Conservation (phyloP, 441 rosid species). For the Populus hybrid region DNA sequence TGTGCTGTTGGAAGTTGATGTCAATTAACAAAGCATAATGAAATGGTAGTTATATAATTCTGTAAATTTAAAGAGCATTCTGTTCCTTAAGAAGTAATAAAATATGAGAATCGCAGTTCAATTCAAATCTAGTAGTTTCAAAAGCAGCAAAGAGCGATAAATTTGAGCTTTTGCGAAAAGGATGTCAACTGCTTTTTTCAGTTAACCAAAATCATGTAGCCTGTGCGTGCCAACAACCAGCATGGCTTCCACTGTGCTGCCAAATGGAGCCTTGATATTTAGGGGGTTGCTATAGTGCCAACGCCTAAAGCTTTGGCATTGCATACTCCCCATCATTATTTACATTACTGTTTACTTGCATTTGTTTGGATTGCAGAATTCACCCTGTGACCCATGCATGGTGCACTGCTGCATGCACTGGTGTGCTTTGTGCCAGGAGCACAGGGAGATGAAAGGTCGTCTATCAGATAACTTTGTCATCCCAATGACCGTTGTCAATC, state of each 20-base stretch:
- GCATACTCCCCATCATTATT: neutral
- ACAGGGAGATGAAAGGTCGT: conserved; percentile 84
- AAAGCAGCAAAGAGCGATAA: neutral
- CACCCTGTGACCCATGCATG: conserved; percentile 94
- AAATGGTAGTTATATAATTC: neutral
- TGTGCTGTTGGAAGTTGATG: neutral
- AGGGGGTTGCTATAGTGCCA: neutral
- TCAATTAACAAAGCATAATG: neutral
- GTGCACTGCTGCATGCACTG: conserved; percentile 93
- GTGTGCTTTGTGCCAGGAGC: conserved; percentile 95
- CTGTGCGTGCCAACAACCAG: neutral
- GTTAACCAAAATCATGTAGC: neutral
- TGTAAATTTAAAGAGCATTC: neutral
- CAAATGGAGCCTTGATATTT: neutral
- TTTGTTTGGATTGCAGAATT: conserved; percentile 45
- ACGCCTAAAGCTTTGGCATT: neutral
- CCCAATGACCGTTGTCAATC: conserved; percentile 53
- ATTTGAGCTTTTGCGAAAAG: neutral
- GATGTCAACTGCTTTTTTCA: neutral
- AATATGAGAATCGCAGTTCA: neutral
- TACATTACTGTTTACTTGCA: neutral
- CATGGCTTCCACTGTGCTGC: neutral
- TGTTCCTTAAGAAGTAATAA: neutral
- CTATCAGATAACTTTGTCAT: conserved; percentile 51
- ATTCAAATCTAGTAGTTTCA: neutral